Conservation (phyloP, 192 early-diverging fungal genomes). For the Coemansia sp. region DNA sequence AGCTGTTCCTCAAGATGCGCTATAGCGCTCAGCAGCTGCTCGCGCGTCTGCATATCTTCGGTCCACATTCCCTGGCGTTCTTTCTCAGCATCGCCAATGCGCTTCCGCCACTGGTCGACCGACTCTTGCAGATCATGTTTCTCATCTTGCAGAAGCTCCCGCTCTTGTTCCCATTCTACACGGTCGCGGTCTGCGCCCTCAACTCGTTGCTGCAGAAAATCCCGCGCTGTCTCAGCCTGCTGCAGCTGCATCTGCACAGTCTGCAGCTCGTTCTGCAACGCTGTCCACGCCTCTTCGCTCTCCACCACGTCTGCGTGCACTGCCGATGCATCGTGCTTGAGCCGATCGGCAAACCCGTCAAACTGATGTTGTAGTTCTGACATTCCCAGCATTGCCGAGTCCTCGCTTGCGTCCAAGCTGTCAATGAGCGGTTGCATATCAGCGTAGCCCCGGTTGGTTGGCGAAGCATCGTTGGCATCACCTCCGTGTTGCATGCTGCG, state of each 20-base stretch:
- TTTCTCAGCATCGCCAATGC: slow-evolving; percentile 38
- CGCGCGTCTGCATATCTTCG: slow-evolving; percentile 35
- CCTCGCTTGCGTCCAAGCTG: slow-evolving; percentile 1
- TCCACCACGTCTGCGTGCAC: slow-evolving; percentile 31
- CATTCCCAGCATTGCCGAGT: slow-evolving; percentile 21
- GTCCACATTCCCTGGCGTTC: slow-evolving; percentile 45
- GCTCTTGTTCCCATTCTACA: slow-evolving; percentile 42
- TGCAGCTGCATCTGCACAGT: slow-evolving; percentile 17
- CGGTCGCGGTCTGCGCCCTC: slow-evolving; percentile 24
- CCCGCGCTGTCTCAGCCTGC: slow-evolving; percentile 21
- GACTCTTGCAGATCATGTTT: slow-evolving; percentile 24
- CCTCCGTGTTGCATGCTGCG: slow-evolving; percentile 5
- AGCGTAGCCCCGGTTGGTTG: slow-evolving; percentile 6
- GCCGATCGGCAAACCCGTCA: slow-evolving; percentile 34
- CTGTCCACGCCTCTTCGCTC: slow-evolving; percentile 37
- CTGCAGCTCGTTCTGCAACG: slow-evolving; percentile 32
- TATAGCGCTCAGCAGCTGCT: slow-evolving; percentile 33
- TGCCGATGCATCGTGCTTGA: slow-evolving; percentile 38
- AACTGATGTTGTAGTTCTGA: slow-evolving; percentile 33
- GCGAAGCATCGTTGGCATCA: background rate
- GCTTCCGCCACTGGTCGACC: slow-evolving; percentile 36
- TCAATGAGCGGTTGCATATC: slow-evolving; percentile 6
- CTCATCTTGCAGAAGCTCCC: slow-evolving; percentile 32
- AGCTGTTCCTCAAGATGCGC: slow-evolving; percentile 30
- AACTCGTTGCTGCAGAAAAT: slow-evolving; percentile 22